Evolutionary conservation across 1,284 basidiomycete species (phyloP), one percentile per base, ranked within the genome.

Genomic region (Ustilago tritici): DNA sequence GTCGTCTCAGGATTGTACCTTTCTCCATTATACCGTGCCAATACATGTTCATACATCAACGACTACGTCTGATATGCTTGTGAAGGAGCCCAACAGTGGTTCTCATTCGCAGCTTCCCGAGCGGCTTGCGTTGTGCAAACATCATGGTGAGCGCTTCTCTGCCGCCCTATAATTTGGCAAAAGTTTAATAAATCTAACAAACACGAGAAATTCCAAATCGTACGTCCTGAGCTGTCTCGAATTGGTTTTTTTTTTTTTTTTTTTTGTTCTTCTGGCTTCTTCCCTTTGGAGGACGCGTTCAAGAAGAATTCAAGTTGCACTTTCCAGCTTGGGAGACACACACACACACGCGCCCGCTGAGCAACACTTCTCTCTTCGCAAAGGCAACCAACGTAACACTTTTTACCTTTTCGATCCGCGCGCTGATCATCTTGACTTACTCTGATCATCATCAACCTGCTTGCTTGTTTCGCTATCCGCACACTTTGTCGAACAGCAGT

Each of bases 211-310:
- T 56, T 46, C 17, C 34, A 19, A 36, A 31, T 12, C n/a, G 32
- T 55, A 41, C 41, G 56, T 17, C 31, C 28, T 32, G 46, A 40
- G 17, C 12, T 19, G 53, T 28, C 23, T 28, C 1, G 34, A 12
- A 19, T 12, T 54, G 35, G 32, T 32, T 28, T 35, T 43, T 36
- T 35, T 34, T 36, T 54, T 34, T 40, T n/a, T 2, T 2, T 57
- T 17, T 49, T 66, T 68, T 73, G 70, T 73, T 73, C 70, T 68
- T 73, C 70, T 68, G 49, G 49, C 70, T 73, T 73, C 70, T 73
- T 53, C 56, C 64, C 40, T 41, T 19, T 40, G 36, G 41, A 11
- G 55, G 68, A 61, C 53, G 58, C 65, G 65, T 59, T 43, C 43
- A 41, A 65, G 63, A 65, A 65, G 63, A 58, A 47, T 9, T 56